Evolutionary conservation across 768 basidiomycete genomes (phyloP).

Genomic region (Pholiota microspora): DNA sequence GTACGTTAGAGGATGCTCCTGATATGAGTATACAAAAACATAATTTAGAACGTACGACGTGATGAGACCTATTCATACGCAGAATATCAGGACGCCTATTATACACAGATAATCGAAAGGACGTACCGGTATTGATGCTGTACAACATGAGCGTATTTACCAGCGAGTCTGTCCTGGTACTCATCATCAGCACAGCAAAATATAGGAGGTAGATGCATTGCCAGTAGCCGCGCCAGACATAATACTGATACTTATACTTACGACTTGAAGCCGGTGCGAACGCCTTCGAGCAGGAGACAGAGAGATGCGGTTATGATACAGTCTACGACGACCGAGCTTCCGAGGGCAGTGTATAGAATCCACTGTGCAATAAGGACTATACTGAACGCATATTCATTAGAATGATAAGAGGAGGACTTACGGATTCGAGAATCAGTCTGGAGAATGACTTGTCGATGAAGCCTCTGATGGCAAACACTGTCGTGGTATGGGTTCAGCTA

Average conservation of each 20-base stretch:
- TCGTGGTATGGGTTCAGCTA: neutral
- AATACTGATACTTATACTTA: too few relatives aligned
- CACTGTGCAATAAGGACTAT: too few relatives aligned
- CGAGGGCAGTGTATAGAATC: slow-evolving; percentile 22
- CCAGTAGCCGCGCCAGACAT: too few relatives aligned
- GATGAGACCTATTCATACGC: slow-evolving; percentile 16
- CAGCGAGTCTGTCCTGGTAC: slow-evolving; percentile 20
- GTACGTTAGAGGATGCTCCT: neutral
- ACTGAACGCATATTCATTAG: neutral
- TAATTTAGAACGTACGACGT: slow-evolving; percentile 18
- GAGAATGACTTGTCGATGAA: slow-evolving; percentile 20
- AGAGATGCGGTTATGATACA: slow-evolving; percentile 21
- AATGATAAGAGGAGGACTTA: neutral
- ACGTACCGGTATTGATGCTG: slow-evolving; percentile 23
- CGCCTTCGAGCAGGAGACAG: slow-evolving; percentile 19
- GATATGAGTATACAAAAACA: neutral
- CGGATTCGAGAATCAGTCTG: slow-evolving; percentile 19
- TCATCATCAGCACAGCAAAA: neutral
- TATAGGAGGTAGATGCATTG: neutral
- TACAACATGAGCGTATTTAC: slow-evolving; percentile 24
- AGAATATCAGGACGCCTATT: too few relatives aligned
- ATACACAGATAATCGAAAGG: neutral
- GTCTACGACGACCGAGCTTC: slow-evolving; percentile 21
- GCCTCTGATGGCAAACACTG: slow-evolving; percentile 16
- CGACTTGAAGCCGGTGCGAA: slow-evolving; percentile 23